Base-by-base conservation (phyloP, 768 basidiomycete genomes). In the Rhodosporidiobolus odoratus region DNA sequence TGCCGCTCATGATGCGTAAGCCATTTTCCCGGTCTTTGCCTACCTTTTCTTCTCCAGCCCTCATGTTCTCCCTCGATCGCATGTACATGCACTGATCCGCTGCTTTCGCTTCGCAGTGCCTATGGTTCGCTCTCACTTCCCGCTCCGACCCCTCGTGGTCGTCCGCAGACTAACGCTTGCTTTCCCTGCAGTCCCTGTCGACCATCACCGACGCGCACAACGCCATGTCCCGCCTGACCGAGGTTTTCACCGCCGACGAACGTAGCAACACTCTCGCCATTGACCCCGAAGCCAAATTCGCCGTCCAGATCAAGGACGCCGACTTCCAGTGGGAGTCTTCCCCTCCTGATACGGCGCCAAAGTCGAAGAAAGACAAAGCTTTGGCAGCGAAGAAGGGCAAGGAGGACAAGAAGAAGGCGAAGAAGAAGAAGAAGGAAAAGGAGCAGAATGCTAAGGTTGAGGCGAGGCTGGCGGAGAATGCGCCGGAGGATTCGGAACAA, bases 241-340 rank as follows among this genome's bases (percentile, higher is more conserved):
- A 84, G 19, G 89, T 93, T 34, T 95, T 95, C 77, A 87, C 88
- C 61, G 91, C 92, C 2, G 93, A 97, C 78, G 81, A 86, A 10
- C 81, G 90, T 12, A 82, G 84, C 6, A 86, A 88, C 57, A 84
- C 83, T 0, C 83, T 85, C 61, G 76, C 81, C 8, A 80, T 86
- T 23, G 86, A 92, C 75, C 78, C 79, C 1, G 76, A 82, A 21
- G 78, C 89, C 37, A 82, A 85, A n/a, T 79, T 81, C 40, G 94
- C 91, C 3, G 76, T 96, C 62, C 83, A 84, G 65, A 84, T 91
- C 54, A 81, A 85, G 58, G 82, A 84, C 63, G 92, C 86, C 9
- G 84, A 86, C 17, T 95, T 95, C 80, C 86, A 86, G 1, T 97
- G 94, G 94, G 93, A 96, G 75, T 84, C 86, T 7, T 85, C 88